Conservation (phyloP, 1,139 yeast genomes). For the Blastobotrys arbuscula region DNA sequence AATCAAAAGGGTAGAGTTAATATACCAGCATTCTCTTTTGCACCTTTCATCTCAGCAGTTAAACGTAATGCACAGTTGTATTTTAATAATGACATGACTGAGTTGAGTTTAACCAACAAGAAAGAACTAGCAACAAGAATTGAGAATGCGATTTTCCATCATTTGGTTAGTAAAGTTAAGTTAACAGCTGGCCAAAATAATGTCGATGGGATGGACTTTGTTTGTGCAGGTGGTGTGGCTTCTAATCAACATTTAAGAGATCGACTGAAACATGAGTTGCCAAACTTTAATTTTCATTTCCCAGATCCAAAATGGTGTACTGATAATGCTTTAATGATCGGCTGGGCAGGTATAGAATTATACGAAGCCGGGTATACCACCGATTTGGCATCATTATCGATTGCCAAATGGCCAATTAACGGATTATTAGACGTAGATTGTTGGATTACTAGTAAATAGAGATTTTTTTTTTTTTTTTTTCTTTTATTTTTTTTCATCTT, state of each 20-base stretch:
- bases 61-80: slow-evolving; percentile 9
- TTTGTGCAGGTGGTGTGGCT: slow-evolving; percentile 93
- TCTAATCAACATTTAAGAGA: slow-evolving; percentile 58
- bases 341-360: slow-evolving; percentile 91
- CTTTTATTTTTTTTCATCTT: background rate
- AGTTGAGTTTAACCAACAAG: slow-evolving; percentile 22
- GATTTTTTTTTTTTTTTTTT: background rate
- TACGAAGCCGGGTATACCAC: slow-evolving; percentile 51
- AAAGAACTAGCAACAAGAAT: slow-evolving; percentile 51
- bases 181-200: slow-evolving; percentile 38
- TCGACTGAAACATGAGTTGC: slow-evolving; percentile 41
- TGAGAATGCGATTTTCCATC: slow-evolving; percentile 66
- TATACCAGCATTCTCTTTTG: slow-evolving; percentile 61
- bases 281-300: slow-evolving; percentile 43
- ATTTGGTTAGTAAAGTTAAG: slow-evolving; percentile 58
- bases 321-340: slow-evolving; percentile 96
- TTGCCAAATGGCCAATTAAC: slow-evolving; percentile 65
- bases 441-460: slow-evolving; percentile 7
- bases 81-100: slow-evolving; percentile 14
- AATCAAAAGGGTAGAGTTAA: slow-evolving; percentile 44
- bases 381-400: slow-evolving; percentile 50
- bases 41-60: slow-evolving; percentile 64
- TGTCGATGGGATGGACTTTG: slow-evolving; percentile 47
- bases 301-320: slow-evolving; percentile 77
- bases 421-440: slow-evolving; percentile 19